phyloP scores from a whole-genome alignment of 2,329 filamentous ascomycete genomes.

The Trichoderma pleuroti region DNA sequence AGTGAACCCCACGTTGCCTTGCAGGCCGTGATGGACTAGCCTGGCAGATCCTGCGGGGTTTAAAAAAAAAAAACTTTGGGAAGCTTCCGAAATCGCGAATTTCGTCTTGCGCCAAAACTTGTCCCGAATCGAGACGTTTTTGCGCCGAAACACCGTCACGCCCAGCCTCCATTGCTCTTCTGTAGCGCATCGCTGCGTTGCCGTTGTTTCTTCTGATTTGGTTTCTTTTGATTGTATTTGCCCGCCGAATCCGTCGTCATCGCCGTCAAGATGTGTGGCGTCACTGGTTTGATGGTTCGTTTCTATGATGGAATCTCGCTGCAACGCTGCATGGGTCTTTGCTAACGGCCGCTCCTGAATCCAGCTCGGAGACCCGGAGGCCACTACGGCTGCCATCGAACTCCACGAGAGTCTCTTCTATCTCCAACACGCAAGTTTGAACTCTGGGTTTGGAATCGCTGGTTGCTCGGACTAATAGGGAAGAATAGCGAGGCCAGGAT shows the following conservation, averaged over 20 bases:
- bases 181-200: not conserved
- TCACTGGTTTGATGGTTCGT: constrained; percentile 11
- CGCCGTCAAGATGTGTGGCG: constrained; percentile 2
- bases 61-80: not conserved
- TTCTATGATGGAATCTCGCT: constrained; percentile 5
- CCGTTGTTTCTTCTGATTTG: not conserved
- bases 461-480: not conserved
- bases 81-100: not conserved
- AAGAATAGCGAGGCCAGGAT: constrained; percentile 28
- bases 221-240: not conserved
- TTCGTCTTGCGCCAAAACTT: not conserved
- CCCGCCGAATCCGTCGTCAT: not conserved
- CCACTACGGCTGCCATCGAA: constrained; percentile 13
- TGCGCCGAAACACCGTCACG: not conserved
- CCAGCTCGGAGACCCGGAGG: constrained; percentile 6
- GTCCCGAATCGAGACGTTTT: not conserved
- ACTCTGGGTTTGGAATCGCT: not conserved
- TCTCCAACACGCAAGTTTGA: constrained; percentile 11
- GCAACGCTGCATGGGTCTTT: not conserved
- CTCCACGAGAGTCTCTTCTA: constrained; percentile 4
- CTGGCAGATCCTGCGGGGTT: constrained; percentile 1
- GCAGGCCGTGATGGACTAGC: not conserved
- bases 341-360: not conserved
- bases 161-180: not conserved
- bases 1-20: not conserved